phyloP scores from a whole-genome alignment of 1,284 basidiomycete genomes.

The Meira miltonrushii region DNA sequence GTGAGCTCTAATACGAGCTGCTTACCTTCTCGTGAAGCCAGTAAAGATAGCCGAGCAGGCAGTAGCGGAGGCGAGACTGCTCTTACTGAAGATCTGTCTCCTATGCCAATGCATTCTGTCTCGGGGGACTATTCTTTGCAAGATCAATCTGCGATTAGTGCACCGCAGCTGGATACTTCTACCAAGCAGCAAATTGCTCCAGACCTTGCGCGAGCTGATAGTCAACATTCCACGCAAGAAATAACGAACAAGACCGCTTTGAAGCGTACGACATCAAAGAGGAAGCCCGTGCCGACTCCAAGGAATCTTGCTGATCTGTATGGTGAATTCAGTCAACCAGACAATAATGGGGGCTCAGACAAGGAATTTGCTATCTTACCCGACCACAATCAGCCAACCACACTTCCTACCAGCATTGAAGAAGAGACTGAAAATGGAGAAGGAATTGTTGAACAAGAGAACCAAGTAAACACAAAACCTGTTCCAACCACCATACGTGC shows the following conservation, averaged over 20 bases:
- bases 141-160: background rate
- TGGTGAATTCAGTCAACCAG: conserved; percentile 3
- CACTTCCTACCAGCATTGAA: background rate
- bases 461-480: background rate
- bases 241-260: too few species aligned
- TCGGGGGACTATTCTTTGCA: background rate
- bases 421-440: background rate
- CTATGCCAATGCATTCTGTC: background rate
- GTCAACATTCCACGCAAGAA: too few species aligned
- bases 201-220: too few species aligned
- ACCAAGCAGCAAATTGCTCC: background rate
- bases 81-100: background rate
- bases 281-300: conserved; percentile 5
- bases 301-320: conserved; percentile 10
- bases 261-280: conserved; percentile 1
- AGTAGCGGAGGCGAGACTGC: background rate
- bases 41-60: background rate
- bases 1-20: background rate
- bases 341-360: background rate
- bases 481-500: conserved; percentile 3
- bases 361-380: background rate
- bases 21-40: background rate
- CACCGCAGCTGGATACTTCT: background rate
- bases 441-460: background rate
- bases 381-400: too few species aligned